phyloP scores from a whole-genome alignment of 257 asterid species.

The Nicotiana sylvestris region DNA sequence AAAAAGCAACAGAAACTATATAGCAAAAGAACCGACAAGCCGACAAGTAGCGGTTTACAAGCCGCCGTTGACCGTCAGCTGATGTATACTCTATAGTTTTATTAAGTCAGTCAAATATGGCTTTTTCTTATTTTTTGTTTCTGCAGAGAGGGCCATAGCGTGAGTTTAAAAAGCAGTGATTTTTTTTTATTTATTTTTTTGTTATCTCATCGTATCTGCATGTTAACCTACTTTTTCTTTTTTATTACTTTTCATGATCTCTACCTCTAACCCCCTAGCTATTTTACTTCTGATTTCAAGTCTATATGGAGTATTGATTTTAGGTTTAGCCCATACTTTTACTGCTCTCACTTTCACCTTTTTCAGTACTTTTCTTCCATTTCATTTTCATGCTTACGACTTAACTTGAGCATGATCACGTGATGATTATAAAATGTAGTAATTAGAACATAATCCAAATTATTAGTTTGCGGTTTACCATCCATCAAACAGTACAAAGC shows the following conservation, averaged over 20 bases:
- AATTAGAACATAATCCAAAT: too few relatives aligned
- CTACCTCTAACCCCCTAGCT: neutral
- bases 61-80: conserved; percentile 38
- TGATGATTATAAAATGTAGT: too few relatives aligned
- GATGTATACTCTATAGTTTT: neutral
- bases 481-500: too few relatives aligned
- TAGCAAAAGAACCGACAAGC: conserved; percentile 27
- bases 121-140: neutral
- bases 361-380: neutral
- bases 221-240: neutral
- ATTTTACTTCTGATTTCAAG: neutral
- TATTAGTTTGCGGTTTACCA: too few relatives aligned
- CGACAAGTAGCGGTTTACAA: conserved; percentile 29
- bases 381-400: neutral
- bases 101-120: neutral
- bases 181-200: neutral
- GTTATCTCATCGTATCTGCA: neutral
- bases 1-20: conserved; percentile 2
- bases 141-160: neutral
- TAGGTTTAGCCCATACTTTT: conserved; percentile 2
- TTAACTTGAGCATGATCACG: too few relatives aligned
- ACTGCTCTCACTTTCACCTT: neutral
- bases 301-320: neutral
- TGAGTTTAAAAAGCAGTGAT: conserved; percentile 1
- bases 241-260: neutral